Evolutionary conservation across 2,329 filamentous ascomycete genomes (phyloP).

Genomic region (Alternaria alternata): DNA sequence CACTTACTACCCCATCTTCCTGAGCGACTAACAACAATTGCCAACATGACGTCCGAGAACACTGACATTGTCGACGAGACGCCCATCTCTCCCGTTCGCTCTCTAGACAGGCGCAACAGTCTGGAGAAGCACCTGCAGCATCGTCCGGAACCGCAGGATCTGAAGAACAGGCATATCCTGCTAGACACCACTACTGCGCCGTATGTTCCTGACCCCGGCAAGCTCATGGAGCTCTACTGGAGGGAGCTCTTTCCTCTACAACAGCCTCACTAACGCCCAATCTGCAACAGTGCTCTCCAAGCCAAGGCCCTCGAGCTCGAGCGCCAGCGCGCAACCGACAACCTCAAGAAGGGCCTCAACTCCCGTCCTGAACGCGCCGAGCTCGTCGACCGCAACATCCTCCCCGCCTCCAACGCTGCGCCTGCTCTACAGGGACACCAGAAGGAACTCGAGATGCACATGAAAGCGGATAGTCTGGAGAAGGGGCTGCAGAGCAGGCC

Average conservation of each 20-base stretch:
- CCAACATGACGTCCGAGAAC: slow-evolving; percentile 41
- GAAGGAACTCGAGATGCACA: slow-evolving; percentile 84
- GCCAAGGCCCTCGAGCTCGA: slow-evolving; percentile 69
- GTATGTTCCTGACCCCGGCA: slow-evolving; percentile 52
- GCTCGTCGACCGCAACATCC: slow-evolving; percentile 86
- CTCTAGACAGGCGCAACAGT: slow-evolving; percentile 68
- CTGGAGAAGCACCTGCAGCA: slow-evolving; percentile 59
- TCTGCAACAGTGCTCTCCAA: slow-evolving; percentile 64
- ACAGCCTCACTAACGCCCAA: slow-evolving; percentile 5
- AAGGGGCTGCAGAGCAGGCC: slow-evolving; percentile 85
- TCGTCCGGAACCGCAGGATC: slow-evolving; percentile 64
- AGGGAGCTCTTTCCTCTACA: background rate
- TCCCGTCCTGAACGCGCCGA: slow-evolving; percentile 74
- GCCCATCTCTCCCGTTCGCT: slow-evolving; percentile 52
- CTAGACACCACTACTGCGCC: slow-evolving; percentile 73
- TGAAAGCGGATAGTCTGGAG: slow-evolving; percentile 86
- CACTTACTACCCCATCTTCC: slow-evolving; percentile 4
- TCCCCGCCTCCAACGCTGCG: slow-evolving; percentile 78
- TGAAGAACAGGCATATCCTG: slow-evolving; percentile 74
- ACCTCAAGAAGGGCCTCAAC: slow-evolving; percentile 69
- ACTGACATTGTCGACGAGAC: slow-evolving; percentile 47
- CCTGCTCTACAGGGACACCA: slow-evolving; percentile 82
- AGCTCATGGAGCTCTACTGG: background rate
- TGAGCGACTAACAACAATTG: slow-evolving; percentile 16
- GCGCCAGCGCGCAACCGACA: slow-evolving; percentile 69